These are phyloP conservation scores for Cymbopogon flexuosus DNA, from an alignment of 202 grass and related monocot genomes.

Conservation along the genomic window DNA sequence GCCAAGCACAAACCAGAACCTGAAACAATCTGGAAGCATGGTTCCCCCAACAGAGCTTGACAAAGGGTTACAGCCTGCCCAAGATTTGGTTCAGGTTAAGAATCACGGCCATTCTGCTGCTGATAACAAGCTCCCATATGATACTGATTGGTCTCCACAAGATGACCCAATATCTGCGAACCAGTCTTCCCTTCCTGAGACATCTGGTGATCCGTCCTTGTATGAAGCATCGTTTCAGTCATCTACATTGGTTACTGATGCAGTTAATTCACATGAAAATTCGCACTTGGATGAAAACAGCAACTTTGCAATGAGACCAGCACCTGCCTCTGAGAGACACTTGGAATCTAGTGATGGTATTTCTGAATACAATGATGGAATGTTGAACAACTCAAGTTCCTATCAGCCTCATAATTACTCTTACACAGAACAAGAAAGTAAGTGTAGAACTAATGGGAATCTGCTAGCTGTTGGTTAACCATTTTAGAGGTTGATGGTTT, in stretches of 20 bases:
- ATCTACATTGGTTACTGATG: constrained; percentile 38
- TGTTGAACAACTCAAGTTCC: constrained; percentile 40
- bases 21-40: constrained; percentile 42
- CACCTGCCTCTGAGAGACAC: constrained; percentile 44
- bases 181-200: constrained; percentile 39
- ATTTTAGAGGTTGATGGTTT: not conserved
- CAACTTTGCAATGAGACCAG: constrained; percentile 19
- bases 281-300: constrained; percentile 46
- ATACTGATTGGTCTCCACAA: constrained; percentile 57
- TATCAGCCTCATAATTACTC: constrained; percentile 52
- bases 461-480: constrained; percentile 3
- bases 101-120: constrained; percentile 36
- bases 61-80: constrained; percentile 30
- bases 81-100: constrained; percentile 48
- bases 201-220: constrained; percentile 31
- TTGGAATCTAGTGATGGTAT: constrained; percentile 45
- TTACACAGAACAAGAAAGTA: constrained; percentile 59
- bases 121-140: constrained; percentile 45
- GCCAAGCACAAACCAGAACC: constrained; percentile 42
- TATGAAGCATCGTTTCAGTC: constrained; percentile 36
- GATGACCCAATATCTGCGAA: constrained; percentile 42
- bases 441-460: constrained; percentile 22
- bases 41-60: constrained; percentile 44
- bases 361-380: constrained; percentile 53
- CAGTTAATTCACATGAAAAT: constrained; percentile 42